Evolutionary conservation across 1,139 yeast species (phyloP).

Genomic region (Geotrichum citri-aurantii): DNA sequence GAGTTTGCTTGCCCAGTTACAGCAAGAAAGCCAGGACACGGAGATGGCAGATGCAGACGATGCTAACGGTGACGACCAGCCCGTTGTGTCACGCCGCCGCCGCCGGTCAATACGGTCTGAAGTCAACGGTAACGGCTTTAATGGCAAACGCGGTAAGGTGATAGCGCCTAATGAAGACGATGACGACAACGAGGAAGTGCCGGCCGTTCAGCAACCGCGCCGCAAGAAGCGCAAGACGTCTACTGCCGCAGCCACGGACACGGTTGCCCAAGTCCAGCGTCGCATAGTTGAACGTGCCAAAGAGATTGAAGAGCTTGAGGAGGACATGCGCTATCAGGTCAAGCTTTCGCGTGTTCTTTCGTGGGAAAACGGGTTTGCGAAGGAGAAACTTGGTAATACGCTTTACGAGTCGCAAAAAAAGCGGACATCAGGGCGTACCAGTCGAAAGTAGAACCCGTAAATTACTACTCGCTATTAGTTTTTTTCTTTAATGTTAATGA

Average conservation of each 20-base stretch:
- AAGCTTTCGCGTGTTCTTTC: conserved; percentile 14
- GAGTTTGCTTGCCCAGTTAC: conserved; percentile 16
- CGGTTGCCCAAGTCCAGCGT: neutral
- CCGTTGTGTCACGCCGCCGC: conserved; percentile 4
- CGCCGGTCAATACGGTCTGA: conserved; percentile 7
- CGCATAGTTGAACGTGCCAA: neutral
- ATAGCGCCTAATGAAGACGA: conserved; percentile 5
- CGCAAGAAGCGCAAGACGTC: conserved; percentile 8
- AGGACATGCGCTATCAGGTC: conserved; percentile 6
- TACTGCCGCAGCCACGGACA: neutral
- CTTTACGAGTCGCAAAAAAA: conserved; percentile 1
- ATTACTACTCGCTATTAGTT: neutral
- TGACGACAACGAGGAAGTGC: neutral
- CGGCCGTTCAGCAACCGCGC: neutral
- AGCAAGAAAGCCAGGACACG: conserved; percentile 16
- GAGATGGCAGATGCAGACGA: conserved; percentile 18
- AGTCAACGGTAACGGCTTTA: neutral
- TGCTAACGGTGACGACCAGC: conserved; percentile 5
- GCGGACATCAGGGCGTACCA: conserved; percentile 1
- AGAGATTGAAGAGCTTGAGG: neutral
- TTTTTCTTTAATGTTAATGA: neutral
- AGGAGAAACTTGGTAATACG: conserved; percentile 12
- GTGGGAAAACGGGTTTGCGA: conserved; percentile 19
- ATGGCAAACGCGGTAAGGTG: neutral
- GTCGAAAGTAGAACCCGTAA: neutral